Base-by-base conservation (phyloP, 2,329 filamentous ascomycete genomes). In the Diaporthe sp. region DNA sequence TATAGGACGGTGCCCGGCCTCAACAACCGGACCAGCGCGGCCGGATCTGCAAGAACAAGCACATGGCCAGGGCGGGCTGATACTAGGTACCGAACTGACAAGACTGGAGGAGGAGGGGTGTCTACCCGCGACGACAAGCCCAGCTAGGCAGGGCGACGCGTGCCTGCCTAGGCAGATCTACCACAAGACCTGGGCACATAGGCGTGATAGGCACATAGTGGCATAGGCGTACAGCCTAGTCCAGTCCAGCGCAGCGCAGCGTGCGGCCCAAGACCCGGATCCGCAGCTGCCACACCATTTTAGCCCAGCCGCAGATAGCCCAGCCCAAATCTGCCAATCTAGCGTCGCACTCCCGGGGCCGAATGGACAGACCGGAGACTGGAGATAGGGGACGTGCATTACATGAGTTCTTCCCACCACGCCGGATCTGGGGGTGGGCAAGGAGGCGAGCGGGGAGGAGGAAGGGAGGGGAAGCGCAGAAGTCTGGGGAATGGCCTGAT, bases 401-500 rank as follows among this genome's bases (percentile, higher is more conserved):
- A 34, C 55, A 58, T 59, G 53, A 25, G 28, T 59, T 62, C 70
- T 46, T 72, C 42, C 69, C 57, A 4, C 12, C 57, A 57, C 31
- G 57, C 51, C 61, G 39, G 72, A 76, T 71, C 68, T 12, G 68
- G 74, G 69, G 44, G 67, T 51, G 39, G 25, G 42, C 61, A 65
- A 65, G 61, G 42, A 49, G 28, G 17, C 2, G 19, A 31, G 49
- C 49, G 65, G 65, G 65, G n/a, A 68, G 34, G n/a, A 69, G 28
- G 49, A 7, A 28, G 44, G n/a, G 34, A 39, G 65, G 65, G 46
- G 65, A 28, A 69, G 9, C 28, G 28, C 68, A 62, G 55, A 72
- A 65, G 44, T 71, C 65, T 69, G 70, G 57, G 70, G 58, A 72
- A 72, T 72, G 57, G 53, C 15, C 70, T 72, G 70, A 72, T 72